Conservation (phyloP, 768 basidiomycete genomes). For the Psilocybe cubensis region DNA sequence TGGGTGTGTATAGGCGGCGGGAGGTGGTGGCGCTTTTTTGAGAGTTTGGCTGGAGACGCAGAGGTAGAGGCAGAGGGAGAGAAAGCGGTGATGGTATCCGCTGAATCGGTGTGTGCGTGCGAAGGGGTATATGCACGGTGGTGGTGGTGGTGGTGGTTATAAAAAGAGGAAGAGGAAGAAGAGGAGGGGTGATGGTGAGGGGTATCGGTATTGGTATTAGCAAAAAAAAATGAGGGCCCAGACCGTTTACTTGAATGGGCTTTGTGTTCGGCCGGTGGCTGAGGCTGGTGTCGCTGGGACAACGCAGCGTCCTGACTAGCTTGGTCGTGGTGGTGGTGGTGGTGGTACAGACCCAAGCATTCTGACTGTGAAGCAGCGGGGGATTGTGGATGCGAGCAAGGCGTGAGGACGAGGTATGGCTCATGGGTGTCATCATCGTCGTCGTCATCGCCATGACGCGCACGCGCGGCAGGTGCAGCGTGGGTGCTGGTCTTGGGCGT, state of each 20-base stretch:
- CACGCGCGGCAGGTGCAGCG: not conserved
- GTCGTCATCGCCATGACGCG: no score
- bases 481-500: not conserved
- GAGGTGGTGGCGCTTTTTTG: not conserved
- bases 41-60: not conserved
- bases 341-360: not conserved
- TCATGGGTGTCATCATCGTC: slow-evolving; percentile 4
- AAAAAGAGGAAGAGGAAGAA: no score
- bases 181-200: no score
- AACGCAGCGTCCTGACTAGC: not conserved
- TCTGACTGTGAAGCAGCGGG: not conserved
- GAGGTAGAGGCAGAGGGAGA: not conserved
- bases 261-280: no score
- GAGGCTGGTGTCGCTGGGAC: no score
- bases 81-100: not conserved
- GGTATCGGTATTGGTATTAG: not conserved
- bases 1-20: not conserved
- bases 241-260: no score
- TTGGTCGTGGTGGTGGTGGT: not conserved
- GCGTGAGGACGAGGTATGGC: not conserved
- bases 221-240: no score
- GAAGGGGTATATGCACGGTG: not conserved
- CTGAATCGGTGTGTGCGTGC: not conserved
- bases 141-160: no score
- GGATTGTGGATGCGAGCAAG: no score